These are phyloP conservation scores for Hymenoscyphus repandus DNA, from an alignment of 2,329 filamentous ascomycete genomes.

Conservation along the genomic window DNA sequence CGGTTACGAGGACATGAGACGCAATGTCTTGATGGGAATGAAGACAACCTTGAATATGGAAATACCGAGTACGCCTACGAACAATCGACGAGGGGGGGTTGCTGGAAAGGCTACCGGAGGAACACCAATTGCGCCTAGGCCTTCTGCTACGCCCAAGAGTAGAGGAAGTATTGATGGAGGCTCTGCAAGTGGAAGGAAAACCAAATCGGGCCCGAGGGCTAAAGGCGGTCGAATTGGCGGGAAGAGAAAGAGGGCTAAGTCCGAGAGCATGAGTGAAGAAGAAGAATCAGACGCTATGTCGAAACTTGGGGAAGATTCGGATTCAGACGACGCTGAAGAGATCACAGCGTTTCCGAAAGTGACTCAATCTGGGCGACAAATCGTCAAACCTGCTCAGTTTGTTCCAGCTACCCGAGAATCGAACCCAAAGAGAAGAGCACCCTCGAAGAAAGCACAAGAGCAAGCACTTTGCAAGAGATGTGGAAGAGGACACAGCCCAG, in stretches of 20 bases:
- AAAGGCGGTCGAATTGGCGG: slow-evolving; percentile 18
- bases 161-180: slow-evolving; percentile 13
- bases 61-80: slow-evolving; percentile 25
- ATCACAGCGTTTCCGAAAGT: slow-evolving; percentile 53
- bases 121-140: slow-evolving; percentile 12
- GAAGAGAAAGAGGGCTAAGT: slow-evolving; percentile 29
- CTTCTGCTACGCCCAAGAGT: slow-evolving; percentile 21
- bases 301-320: slow-evolving; percentile 33
- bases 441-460: slow-evolving; percentile 53
- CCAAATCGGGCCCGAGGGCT: slow-evolving; percentile 9
- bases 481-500: slow-evolving; percentile 63
- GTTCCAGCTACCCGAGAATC: slow-evolving; percentile 49
- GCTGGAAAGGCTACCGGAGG: slow-evolving; percentile 15
- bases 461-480: slow-evolving; percentile 67
- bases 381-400: slow-evolving; percentile 61
- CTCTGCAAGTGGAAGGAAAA: slow-evolving; percentile 16
- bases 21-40: slow-evolving; percentile 31
- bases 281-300: slow-evolving; percentile 29
- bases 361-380: slow-evolving; percentile 71
- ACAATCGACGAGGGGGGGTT: background rate
- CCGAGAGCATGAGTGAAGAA: slow-evolving; percentile 24
- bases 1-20: slow-evolving; percentile 33
- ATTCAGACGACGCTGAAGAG: slow-evolving; percentile 34
- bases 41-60: slow-evolving; percentile 33
- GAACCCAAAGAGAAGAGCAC: slow-evolving; percentile 34